These are phyloP conservation scores for Phanerochaete carnosa DNA, from an alignment of 768 basidiomycete genomes.

Conservation along the genomic window DNA sequence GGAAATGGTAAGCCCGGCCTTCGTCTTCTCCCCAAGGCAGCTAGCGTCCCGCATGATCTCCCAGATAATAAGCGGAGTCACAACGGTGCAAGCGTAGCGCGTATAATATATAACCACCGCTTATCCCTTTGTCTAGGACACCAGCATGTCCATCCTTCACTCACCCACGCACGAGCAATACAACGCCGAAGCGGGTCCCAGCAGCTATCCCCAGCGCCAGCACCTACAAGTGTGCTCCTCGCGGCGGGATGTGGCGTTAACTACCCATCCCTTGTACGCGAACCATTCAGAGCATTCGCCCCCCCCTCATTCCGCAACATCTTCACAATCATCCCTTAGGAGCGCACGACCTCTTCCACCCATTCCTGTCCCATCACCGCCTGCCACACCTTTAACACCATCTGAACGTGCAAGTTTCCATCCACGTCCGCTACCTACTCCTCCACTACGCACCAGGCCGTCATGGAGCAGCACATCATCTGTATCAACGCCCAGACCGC, in stretches of 20 bases:
- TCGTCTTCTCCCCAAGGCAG: background rate
- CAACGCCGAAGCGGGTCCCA: background rate
- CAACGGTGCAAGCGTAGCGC: background rate
- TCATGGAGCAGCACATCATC: background rate
- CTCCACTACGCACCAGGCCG: background rate
- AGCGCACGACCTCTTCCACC: constrained; percentile 1
- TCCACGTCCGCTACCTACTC: constrained; percentile 1
- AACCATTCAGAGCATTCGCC: background rate
- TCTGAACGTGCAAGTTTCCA: background rate
- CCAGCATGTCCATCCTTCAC: background rate
- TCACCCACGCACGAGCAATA: background rate
- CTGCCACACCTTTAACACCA: background rate
- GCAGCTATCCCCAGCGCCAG: background rate
- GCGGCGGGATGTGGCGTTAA: background rate
- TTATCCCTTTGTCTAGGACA: background rate
- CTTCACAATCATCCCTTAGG: background rate
- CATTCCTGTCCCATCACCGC: background rate
- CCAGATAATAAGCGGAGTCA: constrained; percentile 1
- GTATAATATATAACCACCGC: background rate
- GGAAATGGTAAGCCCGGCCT: background rate
- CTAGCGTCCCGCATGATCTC: background rate
- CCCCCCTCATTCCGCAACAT: background rate
- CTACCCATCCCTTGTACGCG: background rate
- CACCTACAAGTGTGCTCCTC: background rate
- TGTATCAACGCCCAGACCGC: background rate